Percentiles rank a stretch among this genome's conserved stretches.
phyloP scores from a whole-genome alignment of 805 yeast genomes.

The Starmerella scarabaei region DNA sequence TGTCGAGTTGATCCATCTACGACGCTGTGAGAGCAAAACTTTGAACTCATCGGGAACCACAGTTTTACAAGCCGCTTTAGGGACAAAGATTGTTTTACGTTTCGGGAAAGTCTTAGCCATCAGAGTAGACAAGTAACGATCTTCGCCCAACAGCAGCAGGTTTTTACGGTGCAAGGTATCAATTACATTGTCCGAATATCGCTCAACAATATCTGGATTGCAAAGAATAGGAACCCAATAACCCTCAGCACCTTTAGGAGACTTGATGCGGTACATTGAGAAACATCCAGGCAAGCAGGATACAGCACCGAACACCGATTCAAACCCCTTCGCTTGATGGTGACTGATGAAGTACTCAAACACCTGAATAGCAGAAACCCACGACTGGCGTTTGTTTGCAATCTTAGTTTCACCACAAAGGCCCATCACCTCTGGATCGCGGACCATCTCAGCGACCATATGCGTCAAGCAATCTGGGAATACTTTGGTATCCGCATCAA shows the following conservation, averaged over 20 bases:
- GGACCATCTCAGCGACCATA: slow-evolving; percentile 80
- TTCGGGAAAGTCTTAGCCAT: slow-evolving; percentile 84
- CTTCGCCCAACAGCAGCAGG: slow-evolving; percentile 76
- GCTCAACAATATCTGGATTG: slow-evolving; percentile 85
- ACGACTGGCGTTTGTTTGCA: slow-evolving; percentile 63
- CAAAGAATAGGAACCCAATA: slow-evolving; percentile 90
- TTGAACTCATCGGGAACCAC: slow-evolving; percentile 71
- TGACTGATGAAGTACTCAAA: slow-evolving; percentile 88
- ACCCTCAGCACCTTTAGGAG: slow-evolving; percentile 68
- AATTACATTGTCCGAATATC: slow-evolving; percentile 75
- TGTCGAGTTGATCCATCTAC: slow-evolving; percentile 95
- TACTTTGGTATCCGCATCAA: slow-evolving; percentile 86
- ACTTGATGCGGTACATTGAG: slow-evolving; percentile 78
- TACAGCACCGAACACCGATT: slow-evolving; percentile 87
- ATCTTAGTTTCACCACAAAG: slow-evolving; percentile 91
- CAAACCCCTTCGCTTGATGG: slow-evolving; percentile 89
- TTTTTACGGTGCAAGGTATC: slow-evolving; percentile 79
- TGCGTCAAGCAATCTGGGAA: slow-evolving; percentile 80
- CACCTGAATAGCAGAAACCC: slow-evolving; percentile 91
- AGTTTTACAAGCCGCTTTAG: slow-evolving; percentile 87
- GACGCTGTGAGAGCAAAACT: slow-evolving; percentile 77
- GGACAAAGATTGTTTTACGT: slow-evolving; percentile 72
- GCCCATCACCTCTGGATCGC: slow-evolving; percentile 79
- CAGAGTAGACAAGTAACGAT: slow-evolving; percentile 68
- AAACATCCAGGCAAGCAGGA: slow-evolving; percentile 95